Base-by-base conservation (phyloP, 352 stramenopile genomes). In the Thalassiosira pacifica region DNA sequence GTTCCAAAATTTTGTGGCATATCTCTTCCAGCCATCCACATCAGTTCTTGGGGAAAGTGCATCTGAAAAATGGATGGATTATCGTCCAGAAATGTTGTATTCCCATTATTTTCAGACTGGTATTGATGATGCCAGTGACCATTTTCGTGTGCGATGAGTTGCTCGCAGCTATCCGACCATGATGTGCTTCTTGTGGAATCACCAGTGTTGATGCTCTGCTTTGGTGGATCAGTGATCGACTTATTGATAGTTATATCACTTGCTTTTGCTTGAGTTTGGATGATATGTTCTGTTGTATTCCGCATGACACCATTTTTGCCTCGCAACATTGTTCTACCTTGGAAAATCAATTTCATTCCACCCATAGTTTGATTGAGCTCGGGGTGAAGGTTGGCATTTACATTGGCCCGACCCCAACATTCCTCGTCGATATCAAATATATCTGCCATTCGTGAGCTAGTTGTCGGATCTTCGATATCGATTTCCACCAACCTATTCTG, bases 401-500 rank as follows among this genome's bases (percentile, higher is more conserved):
- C 68, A 87, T 87, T 87, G 3, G 48, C 19, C 29, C 72, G 32
- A 22, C 80, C 67, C 80, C 80, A 87, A 31, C 73, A 87, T 13
- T 42, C 26, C 19, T 63, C 52, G 40, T 77, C 63, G 13, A 87
- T 61, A 22, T 42, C 61, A 63, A 87, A 87, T 24, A 77, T 53
- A 42, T 83, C 63, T n/a, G 34, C 34, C 74, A 87, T 78, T 24
- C 34, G 22, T 2, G 8, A 0, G 1, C 67, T 42, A 13, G 22
- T 69, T 27, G 16, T 34, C 2, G 65, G 22, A 55, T 87, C 80
- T 42, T 83, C 80, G 9, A 87, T 75, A 55, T 83, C 74, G 13
- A 87, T 73, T 80, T 87, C 80, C 19, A 87, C 40, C 27, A 87
- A 64, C n/a, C 37, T 71, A 61, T 87, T 66, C 1, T 34, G 31